phyloP scores from a whole-genome alignment of 2,329 filamentous ascomycete genomes.

The Aspergillus amoenus region DNA sequence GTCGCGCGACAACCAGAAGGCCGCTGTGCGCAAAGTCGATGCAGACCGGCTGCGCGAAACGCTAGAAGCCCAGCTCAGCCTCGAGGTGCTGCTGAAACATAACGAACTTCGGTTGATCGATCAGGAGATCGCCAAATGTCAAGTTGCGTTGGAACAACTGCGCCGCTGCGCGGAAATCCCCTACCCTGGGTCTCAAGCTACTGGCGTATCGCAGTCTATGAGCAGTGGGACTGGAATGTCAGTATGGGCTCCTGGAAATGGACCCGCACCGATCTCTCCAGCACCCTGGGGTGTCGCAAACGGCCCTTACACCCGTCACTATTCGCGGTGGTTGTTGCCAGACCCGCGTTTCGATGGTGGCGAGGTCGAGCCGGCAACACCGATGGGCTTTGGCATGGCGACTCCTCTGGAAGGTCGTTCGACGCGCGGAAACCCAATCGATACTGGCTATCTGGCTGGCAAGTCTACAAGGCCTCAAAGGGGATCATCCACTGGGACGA shows the following conservation, averaged over 20 bases:
- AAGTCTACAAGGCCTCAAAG: constrained; percentile 57
- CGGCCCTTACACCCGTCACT: constrained; percentile 91
- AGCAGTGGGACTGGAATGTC: constrained; percentile 73
- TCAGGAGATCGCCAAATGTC: constrained; percentile 93
- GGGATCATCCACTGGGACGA: constrained; percentile 60
- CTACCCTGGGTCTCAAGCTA: constrained; percentile 69
- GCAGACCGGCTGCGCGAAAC: constrained; percentile 62
- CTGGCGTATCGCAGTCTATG: constrained; percentile 63
- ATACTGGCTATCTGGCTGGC: constrained; percentile 50
- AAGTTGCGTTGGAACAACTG: constrained; percentile 88
- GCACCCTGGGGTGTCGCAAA: constrained; percentile 88
- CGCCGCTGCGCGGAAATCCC: constrained; percentile 90
- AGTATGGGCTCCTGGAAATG: constrained; percentile 61
- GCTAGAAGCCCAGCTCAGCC: constrained; percentile 82
- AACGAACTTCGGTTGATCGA: constrained; percentile 91
- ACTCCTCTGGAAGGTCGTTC: constrained; percentile 66
- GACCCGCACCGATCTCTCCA: constrained; percentile 71
- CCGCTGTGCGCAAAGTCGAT: constrained; percentile 27
- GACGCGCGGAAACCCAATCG: constrained; percentile 72
- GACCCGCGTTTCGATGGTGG: constrained; percentile 80
- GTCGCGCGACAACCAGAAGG: constrained; percentile 18
- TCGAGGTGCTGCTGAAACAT: constrained; percentile 92
- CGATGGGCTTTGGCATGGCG: constrained; percentile 26
- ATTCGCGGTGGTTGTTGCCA: constrained; percentile 90
- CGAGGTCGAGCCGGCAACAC: constrained; percentile 32